A percentile compares a stretch with the other conserved stretches of the same genome.
phyloP scores from a whole-genome alignment of 2,329 filamentous ascomycete species.

The Zopfia rhizophila region DNA sequence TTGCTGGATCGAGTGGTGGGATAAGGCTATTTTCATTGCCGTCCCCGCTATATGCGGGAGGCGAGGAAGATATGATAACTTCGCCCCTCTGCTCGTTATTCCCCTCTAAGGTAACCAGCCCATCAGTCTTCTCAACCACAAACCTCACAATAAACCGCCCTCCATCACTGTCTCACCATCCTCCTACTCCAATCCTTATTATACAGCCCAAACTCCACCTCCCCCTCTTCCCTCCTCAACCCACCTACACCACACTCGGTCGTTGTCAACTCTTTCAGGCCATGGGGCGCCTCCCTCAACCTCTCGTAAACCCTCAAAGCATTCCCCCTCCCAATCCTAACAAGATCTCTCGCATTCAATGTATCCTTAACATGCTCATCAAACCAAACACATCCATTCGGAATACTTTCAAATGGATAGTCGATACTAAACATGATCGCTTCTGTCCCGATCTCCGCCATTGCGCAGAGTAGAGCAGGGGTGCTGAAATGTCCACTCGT shows the following conservation, averaged over 20 bases:
- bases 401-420: conserved; percentile 26
- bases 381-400: conserved; percentile 28
- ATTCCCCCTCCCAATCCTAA: conserved; percentile 34
- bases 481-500: conserved; percentile 54
- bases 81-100: too few species aligned
- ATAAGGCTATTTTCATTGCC: too few species aligned
- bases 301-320: conserved; percentile 29
- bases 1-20: too few species aligned
- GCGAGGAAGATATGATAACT: too few species aligned
- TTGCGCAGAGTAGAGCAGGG: conserved; percentile 50
- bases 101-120: too few species aligned
- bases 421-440: conserved; percentile 53
- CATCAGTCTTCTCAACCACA: too few species aligned
- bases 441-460: conserved; percentile 50
- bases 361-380: conserved; percentile 25
- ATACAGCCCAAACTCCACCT: conserved; percentile 33
- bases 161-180: conserved; percentile 12
- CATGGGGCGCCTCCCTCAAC: conserved; percentile 19
- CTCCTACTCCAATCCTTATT: conserved; percentile 27
- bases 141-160: too few species aligned
- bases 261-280: conserved; percentile 13
- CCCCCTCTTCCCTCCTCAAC: conserved; percentile 24
- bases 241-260: conserved; percentile 28
- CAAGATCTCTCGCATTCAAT: conserved; percentile 31
- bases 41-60: too few species aligned